These are phyloP conservation scores for Gossypium aridum DNA, from an alignment of 441 rosid species.

Conservation along the genomic window DNA sequence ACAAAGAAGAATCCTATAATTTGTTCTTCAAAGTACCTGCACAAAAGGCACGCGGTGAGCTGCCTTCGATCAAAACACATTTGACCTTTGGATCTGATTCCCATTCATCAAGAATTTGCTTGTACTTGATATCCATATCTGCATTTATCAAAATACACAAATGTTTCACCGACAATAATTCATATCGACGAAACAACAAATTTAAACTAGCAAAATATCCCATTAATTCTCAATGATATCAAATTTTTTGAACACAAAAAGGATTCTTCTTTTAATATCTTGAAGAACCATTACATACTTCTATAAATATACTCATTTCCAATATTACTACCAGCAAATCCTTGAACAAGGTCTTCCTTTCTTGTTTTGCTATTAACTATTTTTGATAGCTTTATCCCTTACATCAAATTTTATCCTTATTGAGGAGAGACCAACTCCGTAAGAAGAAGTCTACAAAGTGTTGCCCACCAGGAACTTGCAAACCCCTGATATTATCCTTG, in stretches of 20 bases:
- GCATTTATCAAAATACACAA: conserved; percentile 14
- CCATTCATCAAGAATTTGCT: conserved; percentile 77
- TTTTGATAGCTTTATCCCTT: neutral
- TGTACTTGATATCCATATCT: conserved; percentile 84
- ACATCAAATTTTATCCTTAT: neutral
- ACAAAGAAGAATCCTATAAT: neutral
- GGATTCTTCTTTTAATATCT: neutral
- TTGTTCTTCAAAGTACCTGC: conserved; percentile 35
- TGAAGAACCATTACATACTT: neutral
- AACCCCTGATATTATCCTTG: too few relatives aligned
- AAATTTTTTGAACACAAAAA: neutral
- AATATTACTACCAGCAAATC: neutral
- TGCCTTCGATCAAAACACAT: conserved; percentile 75
- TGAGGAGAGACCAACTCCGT: too few relatives aligned
- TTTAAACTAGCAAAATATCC: neutral
- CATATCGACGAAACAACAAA: neutral
- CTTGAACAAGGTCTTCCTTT: neutral
- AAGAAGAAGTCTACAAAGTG: too few relatives aligned
- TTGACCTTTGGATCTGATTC: conserved; percentile 73
- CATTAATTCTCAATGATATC: neutral
- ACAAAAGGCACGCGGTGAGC: conserved; percentile 77
- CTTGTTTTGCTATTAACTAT: neutral
- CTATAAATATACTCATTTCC: neutral
- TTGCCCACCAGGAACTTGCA: too few relatives aligned
- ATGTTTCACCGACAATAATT: neutral